Base-by-base conservation (phyloP, 176 grass and related monocot species). In the Saccharum officinarum region DNA sequence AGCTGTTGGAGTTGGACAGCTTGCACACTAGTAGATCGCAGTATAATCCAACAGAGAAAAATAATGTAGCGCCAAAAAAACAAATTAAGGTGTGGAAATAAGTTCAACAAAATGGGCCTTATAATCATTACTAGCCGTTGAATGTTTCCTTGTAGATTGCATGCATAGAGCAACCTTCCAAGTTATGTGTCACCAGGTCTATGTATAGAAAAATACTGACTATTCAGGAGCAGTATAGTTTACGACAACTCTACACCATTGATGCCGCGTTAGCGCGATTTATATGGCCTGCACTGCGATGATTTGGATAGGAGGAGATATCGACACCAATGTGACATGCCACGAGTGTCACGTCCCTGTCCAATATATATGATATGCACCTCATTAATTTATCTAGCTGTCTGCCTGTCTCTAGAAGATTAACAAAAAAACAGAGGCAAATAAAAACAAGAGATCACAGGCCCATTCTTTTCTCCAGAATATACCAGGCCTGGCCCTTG, bases 331-430 rank as follows among this genome's bases (percentile, higher is more conserved):
- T 13, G 20, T 54, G 71, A 68, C 38, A 61, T 87, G 52, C 4
- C 63, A 61, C 4, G 61, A 62, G 31, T 82, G 86, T 70, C 63
- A 76, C 22, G 45, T 70, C 63, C 13, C 69, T 31, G 37, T 60
- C 39, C 34, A 37, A 76, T 28, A 82, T 28, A 10, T 60, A 60
- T 23, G 71, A 76, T 65, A 82, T 70, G 52, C 59, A 37, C 9
- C 17, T 64, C 15, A 38, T 37, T 62, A 77, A 76, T 36, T 37
- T 57, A 76, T 87, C 63, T 49, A 82, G 62, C 64, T 77, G 49
- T 77, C 62, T 80, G 68, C 38, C 79, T 37, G 49, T 82, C 62
- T 74, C 85, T 50, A 77, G 13, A 62, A 77, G 63, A 13, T 60
- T 47, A 34, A 31, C 9, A 76, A 12, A 63, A 64, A 31, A 37